Evolutionary conservation across 2,329 filamentous ascomycete species (phyloP).

Genomic region (Stachybotrys chlorohalonatus): DNA sequence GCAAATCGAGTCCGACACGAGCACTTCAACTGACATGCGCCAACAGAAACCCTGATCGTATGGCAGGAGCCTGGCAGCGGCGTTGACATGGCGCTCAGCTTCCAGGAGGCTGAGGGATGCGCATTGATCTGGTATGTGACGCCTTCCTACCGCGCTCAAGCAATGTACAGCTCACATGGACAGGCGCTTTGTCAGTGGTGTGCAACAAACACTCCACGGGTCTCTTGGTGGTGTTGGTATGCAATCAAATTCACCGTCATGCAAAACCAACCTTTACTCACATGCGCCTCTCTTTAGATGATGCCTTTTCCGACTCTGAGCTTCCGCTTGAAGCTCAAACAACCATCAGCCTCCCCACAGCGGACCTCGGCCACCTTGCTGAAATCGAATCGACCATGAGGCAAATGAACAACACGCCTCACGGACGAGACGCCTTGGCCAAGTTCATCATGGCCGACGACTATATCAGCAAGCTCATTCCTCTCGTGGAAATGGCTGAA

Average conservation of each 20-base stretch:
- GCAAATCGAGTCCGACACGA: slow-evolving; percentile 3
- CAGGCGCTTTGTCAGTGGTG: slow-evolving; percentile 84
- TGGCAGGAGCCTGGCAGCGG: slow-evolving; percentile 84
- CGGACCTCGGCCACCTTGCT: slow-evolving; percentile 70
- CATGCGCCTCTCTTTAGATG: slow-evolving; percentile 43
- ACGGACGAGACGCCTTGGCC: slow-evolving; percentile 74
- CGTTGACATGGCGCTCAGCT: slow-evolving; percentile 95
- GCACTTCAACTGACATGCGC: slow-evolving; percentile 16
- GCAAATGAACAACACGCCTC: slow-evolving; percentile 61
- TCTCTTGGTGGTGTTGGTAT: slow-evolving; percentile 54
- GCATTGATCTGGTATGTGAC: slow-evolving; percentile 71
- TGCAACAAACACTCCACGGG: slow-evolving; percentile 65
- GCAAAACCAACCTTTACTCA: neutral
- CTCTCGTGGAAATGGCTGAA: slow-evolving; percentile 80
- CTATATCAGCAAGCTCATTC: slow-evolving; percentile 80
- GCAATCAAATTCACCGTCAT: slow-evolving; percentile 6
- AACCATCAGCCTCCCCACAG: slow-evolving; percentile 64
- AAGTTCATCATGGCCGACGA: slow-evolving; percentile 81
- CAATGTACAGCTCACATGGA: slow-evolving; percentile 9
- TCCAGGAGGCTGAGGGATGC: slow-evolving; percentile 94
- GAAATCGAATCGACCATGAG: slow-evolving; percentile 85
- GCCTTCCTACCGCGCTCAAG: neutral
- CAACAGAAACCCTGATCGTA: slow-evolving; percentile 85
- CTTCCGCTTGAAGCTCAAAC: slow-evolving; percentile 63
- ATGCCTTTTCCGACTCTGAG: slow-evolving; percentile 75